A percentile compares a stretch with the other conserved stretches of the same genome.
Conservation (phyloP, 305 asterid species). For the Fraxinus sp. region DNA sequence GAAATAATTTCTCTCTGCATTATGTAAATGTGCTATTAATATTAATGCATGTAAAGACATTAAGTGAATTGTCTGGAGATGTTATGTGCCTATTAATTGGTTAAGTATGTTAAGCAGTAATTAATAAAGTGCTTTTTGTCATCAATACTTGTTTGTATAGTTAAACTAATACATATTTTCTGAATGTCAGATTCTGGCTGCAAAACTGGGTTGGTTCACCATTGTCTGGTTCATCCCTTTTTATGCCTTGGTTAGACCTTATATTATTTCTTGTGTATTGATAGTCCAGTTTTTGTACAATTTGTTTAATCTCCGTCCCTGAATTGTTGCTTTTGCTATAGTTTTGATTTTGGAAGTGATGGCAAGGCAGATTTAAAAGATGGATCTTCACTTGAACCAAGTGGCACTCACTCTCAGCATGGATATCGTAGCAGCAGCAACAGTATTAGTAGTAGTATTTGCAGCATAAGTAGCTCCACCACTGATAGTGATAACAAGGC, state of each 20-base stretch:
- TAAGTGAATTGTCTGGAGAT: slow-evolving; percentile 3
- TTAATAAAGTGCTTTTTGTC: slow-evolving; percentile 18
- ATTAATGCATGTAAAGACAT: background rate
- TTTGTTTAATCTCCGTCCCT: slow-evolving; percentile 22
- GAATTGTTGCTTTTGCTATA: slow-evolving; percentile 30
- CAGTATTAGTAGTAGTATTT: slow-evolving; percentile 85
- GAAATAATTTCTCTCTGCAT: background rate
- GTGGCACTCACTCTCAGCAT: slow-evolving; percentile 58
- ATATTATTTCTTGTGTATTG: slow-evolving; percentile 13
- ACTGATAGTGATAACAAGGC: slow-evolving; percentile 79
- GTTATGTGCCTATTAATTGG: slow-evolving; percentile 5
- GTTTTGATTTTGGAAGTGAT: slow-evolving; percentile 56
- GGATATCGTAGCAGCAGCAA: slow-evolving; percentile 83
- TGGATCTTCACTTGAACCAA: slow-evolving; percentile 67
- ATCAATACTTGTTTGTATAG: slow-evolving; percentile 15
- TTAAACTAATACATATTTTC: slow-evolving; percentile 28
- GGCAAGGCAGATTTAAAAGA: slow-evolving; percentile 56
- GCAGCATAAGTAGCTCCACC: slow-evolving; percentile 87
- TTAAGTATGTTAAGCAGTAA: slow-evolving; percentile 7
- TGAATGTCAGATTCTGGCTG: slow-evolving; percentile 84
- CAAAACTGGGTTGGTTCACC: slow-evolving; percentile 98
- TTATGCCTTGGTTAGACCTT: slow-evolving; percentile 74
- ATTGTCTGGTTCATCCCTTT: slow-evolving; percentile 69
- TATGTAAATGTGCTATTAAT: background rate
- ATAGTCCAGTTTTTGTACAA: slow-evolving; percentile 1